Base-by-base conservation (phyloP, 2,329 filamentous ascomycete species). In the Fusarium sp. region DNA sequence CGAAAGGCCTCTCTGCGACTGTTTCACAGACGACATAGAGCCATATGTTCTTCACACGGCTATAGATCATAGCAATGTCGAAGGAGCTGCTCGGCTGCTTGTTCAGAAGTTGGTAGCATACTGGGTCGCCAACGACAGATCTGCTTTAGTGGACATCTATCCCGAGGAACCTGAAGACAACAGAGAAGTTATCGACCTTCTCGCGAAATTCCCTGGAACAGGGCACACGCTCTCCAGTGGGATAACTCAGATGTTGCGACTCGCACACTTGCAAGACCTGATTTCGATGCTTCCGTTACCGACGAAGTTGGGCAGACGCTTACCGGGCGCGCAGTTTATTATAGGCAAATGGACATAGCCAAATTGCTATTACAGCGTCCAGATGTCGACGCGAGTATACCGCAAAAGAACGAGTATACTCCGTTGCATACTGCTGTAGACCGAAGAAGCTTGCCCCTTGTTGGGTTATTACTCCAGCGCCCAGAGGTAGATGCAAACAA, bases 21-120 rank as follows among this genome's bases (percentile, higher is more conserved):
- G 42, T 3, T 31, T 34, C 15, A 9, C 6, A 4, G n/a, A 36
- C 5, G 19, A 25, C 1, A 2, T 13, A 9, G 38, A 32, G 13
- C 35, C 52, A 8, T 66, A 58, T 48, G 29, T 35, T 7, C 48
- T 68, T 3, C 58, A 66, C 7, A 49, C 28, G 7, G 58, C 49
- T 13, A 32, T 64, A 5, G 6, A 24, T 8, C 51, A 68, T 6
- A 31, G 41, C 4, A 12, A n/a, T 1, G 10, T 57, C 4, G 13
- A 48, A 26, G 58, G 57, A 34, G 51, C 38, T 3, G 46, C 39
- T 7, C 26, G 32, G n/a, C 15, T 61, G 13, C 41, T 61, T 13
- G 42, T 68, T 3, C 24, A 46, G 15, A 47, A 54, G n/a, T 10
- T 50, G 7, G 61, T 54, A 9, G 64, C 43, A 25, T 58, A 64